Percentiles rank a stretch among this genome's conserved stretches.
phyloP scores from a whole-genome alignment of 805 yeast species.

The Zygosaccharomyces rouxii region DNA sequence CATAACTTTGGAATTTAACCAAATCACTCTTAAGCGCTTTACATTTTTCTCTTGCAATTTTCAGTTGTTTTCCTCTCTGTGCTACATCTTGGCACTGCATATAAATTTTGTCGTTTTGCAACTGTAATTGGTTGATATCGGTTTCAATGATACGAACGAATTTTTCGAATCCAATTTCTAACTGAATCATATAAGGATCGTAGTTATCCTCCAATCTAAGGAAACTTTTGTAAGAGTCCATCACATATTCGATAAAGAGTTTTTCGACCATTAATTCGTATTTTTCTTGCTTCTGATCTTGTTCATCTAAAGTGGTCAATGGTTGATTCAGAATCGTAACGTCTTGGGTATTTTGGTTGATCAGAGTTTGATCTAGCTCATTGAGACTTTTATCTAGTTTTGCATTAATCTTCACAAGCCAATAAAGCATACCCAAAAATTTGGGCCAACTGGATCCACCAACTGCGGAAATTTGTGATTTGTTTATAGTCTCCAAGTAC shows the following conservation, averaged over 20 bases:
- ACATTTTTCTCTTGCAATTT: constrained; percentile 51
- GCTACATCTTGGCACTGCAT: constrained; percentile 39
- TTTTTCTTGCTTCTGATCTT: constrained; percentile 32
- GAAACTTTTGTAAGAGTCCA: constrained; percentile 63
- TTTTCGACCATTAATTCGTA: constrained; percentile 38
- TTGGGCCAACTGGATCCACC: constrained; percentile 88
- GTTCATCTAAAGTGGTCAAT: constrained; percentile 27
- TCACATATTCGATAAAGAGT: constrained; percentile 55
- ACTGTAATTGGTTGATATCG: constrained; percentile 42
- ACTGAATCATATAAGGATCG: constrained; percentile 47
- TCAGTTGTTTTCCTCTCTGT: constrained; percentile 45
- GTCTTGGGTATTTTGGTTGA: constrained; percentile 31
- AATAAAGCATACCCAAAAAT: constrained; percentile 75
- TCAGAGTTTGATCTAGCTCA: constrained; percentile 22
- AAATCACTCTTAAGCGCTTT: constrained; percentile 67
- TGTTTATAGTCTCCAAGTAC: constrained; percentile 70
- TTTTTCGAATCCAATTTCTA: constrained; percentile 51
- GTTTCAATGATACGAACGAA: constrained; percentile 46
- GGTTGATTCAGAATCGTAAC: constrained; percentile 27
- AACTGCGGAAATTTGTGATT: constrained; percentile 84
- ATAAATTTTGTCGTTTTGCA: constrained; percentile 40
- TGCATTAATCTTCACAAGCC: constrained; percentile 62
- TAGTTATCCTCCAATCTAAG: constrained; percentile 63
- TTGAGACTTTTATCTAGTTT: constrained; percentile 36
- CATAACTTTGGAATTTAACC: constrained; percentile 64